Percentiles rank a stretch among this genome's conserved stretches.
phyloP scores from a whole-genome alignment of 2,329 filamentous ascomycete genomes.

The Scleromitrula shiraiana region DNA sequence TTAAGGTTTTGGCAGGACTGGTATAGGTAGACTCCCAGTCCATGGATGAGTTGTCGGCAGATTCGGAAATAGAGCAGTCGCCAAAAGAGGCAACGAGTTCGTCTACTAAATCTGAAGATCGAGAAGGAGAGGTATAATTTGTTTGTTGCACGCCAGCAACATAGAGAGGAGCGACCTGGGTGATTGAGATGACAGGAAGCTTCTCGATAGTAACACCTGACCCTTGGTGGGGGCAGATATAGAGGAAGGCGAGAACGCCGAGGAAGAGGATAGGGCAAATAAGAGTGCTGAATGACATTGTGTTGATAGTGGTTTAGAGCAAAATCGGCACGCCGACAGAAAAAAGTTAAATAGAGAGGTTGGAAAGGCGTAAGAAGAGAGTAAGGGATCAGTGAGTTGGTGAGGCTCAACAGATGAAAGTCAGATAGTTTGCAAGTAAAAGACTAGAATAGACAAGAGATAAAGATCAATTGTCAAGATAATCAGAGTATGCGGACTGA shows the following conservation, averaged over 20 bases:
- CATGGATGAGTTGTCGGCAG: background rate
- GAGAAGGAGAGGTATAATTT: background rate
- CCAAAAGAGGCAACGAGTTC: background rate
- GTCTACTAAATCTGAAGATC: background rate
- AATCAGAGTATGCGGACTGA: background rate
- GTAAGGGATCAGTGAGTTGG: conserved; percentile 3
- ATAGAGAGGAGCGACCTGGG: background rate
- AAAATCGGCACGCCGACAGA: conserved; percentile 9
- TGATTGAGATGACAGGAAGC: background rate
- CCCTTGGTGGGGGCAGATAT: background rate
- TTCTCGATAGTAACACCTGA: background rate
- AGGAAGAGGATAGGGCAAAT: background rate
- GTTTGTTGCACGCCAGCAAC: conserved; percentile 7
- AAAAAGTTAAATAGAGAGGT: background rate
- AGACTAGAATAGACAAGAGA: background rate
- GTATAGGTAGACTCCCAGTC: background rate
- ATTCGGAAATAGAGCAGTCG: background rate
- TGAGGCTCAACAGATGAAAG: conserved; percentile 4
- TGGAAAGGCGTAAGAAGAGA: background rate
- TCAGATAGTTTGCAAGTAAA: background rate
- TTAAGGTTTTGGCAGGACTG: background rate
- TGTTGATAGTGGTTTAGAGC: background rate
- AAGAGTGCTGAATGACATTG: background rate
- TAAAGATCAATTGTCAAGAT: background rate
- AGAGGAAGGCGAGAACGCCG: background rate